These are phyloP conservation scores for Lithospermum erythrorhizon DNA, from an alignment of 257 asterid genomes.

Conservation along the genomic window DNA sequence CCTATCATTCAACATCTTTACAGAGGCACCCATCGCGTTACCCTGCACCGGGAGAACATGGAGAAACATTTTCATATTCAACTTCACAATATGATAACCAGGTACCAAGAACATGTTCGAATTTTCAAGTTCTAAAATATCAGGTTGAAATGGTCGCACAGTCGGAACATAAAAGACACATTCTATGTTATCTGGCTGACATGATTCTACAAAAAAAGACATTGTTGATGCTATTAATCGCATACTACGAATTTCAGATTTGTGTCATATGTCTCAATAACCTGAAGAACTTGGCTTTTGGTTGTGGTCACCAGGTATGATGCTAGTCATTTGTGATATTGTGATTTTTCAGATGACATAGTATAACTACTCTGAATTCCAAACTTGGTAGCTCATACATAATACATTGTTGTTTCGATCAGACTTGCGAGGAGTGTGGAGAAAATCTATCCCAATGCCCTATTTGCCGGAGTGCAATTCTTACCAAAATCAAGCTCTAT, in stretches of 20 bases:
- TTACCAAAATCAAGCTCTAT: slow-evolving; percentile 50
- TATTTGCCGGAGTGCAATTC: slow-evolving; percentile 37
- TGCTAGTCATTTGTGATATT: background rate
- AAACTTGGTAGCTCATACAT: background rate
- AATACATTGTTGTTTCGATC: slow-evolving; percentile 5
- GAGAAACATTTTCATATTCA: slow-evolving; percentile 19
- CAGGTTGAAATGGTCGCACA: no score
- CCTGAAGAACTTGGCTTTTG: slow-evolving; percentile 49
- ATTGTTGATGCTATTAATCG: background rate
- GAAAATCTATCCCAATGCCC: slow-evolving; percentile 40
- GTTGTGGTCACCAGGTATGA: slow-evolving; percentile 60
- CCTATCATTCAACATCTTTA: slow-evolving; percentile 34
- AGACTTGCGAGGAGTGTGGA: slow-evolving; percentile 58
- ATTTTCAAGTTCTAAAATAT: background rate
- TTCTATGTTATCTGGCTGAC: background rate
- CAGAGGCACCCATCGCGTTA: slow-evolving; percentile 41
- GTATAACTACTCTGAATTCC: background rate
- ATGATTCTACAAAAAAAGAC: background rate
- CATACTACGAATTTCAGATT: slow-evolving; percentile 17
- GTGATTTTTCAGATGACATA: background rate
- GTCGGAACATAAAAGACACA: no score
- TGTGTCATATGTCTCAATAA: slow-evolving; percentile 41
- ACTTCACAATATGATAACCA: slow-evolving; percentile 28
- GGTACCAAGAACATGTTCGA: slow-evolving; percentile 17
- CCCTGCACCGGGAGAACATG: slow-evolving; percentile 9